Conservation (phyloP, 306 rosid species). For the Rosa rugosa region DNA sequence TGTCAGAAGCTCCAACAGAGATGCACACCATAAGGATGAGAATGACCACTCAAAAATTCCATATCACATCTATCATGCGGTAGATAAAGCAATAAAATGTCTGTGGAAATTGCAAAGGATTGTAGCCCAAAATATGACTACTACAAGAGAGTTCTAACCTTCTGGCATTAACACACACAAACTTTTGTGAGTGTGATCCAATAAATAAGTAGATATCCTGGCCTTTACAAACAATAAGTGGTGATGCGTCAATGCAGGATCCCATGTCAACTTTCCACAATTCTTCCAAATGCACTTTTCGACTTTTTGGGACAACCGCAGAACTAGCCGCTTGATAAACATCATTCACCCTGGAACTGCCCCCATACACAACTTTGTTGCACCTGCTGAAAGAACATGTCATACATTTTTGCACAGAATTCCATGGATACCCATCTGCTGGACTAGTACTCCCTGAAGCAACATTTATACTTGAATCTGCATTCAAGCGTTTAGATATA, state of each 20-base stretch:
- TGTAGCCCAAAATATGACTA: constrained; percentile 3
- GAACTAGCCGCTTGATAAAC: constrained; percentile 37
- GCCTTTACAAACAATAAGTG: constrained; percentile 63
- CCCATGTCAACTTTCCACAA: constrained; percentile 79
- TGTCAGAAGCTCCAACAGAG: background rate
- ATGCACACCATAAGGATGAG: background rate
- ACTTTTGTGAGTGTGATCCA: constrained; percentile 88
- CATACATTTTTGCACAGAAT: constrained; percentile 31
- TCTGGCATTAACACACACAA: constrained; percentile 72
- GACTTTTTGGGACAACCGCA: constrained; percentile 40
- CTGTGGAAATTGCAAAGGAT: background rate
- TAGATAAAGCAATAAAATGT: background rate
- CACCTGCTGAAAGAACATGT: constrained; percentile 77
- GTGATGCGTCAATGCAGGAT: constrained; percentile 95
- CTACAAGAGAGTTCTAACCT: constrained; percentile 47
- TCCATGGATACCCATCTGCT: constrained; percentile 41
- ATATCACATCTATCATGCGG: background rate
- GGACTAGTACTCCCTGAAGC: constrained; percentile 26
- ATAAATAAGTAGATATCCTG: constrained; percentile 59
- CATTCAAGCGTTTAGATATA: constrained; percentile 55
- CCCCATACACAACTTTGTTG: constrained; percentile 63
- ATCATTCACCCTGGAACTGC: constrained; percentile 25
- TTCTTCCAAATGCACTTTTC: constrained; percentile 45
- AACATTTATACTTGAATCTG: constrained; percentile 25
- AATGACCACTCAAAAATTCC: background rate